Percentiles rank a stretch among this genome's conserved stretches.
Evolutionary conservation across 139 green algal species (phyloP).

Genomic region (Chlamydomonas sphaeroides): DNA sequence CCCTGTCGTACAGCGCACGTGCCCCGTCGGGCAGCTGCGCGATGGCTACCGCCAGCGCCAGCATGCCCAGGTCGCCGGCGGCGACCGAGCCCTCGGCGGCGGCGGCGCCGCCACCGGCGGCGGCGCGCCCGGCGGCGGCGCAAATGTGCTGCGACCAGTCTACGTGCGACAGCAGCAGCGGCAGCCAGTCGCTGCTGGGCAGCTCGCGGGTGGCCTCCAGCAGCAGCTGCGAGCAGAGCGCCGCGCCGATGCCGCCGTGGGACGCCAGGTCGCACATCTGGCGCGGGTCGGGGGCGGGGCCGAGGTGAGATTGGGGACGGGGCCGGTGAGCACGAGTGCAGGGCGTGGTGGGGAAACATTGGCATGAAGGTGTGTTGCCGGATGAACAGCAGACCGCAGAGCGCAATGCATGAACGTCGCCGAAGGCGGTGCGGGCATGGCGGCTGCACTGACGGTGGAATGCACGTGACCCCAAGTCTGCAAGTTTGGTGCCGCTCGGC

Average conservation of each 20-base stretch:
- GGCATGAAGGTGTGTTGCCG: too few species aligned
- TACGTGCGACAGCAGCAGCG: not conserved
- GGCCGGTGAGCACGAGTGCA: too few species aligned
- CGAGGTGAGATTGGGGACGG: not conserved
- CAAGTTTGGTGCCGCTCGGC: too few species aligned
- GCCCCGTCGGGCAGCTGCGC: constrained; percentile 55
- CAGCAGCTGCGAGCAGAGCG: constrained; percentile 33
- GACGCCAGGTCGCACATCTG: constrained; percentile 29
- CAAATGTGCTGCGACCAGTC: constrained; percentile 18
- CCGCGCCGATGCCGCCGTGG: constrained; percentile 4
- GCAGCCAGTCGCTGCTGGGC: constrained; percentile 20
- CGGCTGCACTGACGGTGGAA: too few species aligned
- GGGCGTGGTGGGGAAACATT: too few species aligned
- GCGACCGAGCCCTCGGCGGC: not conserved
- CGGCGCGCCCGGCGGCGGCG: constrained; percentile 4
- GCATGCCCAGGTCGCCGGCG: constrained; percentile 50
- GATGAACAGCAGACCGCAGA: too few species aligned
- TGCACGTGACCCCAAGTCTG: too few species aligned
- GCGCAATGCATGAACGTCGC: too few species aligned
- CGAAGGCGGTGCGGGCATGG: too few species aligned
- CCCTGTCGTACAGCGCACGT: constrained; percentile 48
- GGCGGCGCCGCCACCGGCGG: not conserved
- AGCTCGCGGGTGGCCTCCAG: constrained; percentile 20
- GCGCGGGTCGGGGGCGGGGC: not conserved
- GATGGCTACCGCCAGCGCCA: constrained; percentile 51